A percentile compares a stretch with the other conserved stretches of the same genome.
Conservation (phyloP, 441 rosid species). For the Erodium chrysanthum region DNA sequence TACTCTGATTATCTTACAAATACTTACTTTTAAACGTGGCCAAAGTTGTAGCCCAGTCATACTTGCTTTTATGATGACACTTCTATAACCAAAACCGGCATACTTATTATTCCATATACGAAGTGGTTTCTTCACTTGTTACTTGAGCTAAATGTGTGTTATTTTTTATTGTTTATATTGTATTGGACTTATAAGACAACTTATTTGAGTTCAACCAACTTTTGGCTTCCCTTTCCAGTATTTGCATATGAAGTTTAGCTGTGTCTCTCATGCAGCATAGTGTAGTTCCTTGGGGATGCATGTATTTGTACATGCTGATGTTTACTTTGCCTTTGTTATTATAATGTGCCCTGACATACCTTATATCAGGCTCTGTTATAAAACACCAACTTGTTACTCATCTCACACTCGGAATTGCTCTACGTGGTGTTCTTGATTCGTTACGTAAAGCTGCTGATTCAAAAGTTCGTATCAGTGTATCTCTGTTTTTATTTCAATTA, state of each 20-base stretch:
- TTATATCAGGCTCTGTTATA: conserved; percentile 30
- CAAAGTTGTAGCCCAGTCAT: not conserved
- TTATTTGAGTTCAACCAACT: not conserved
- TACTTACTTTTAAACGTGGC: not conserved
- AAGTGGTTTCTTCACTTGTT: not conserved
- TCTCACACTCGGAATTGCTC: conserved; percentile 82
- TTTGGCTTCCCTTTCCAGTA: not conserved
- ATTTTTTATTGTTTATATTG: not conserved
- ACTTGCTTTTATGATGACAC: not conserved
- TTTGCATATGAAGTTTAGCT: not conserved
- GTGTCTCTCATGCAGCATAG: conserved; percentile 6
- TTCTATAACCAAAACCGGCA: not conserved
- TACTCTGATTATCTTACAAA: not conserved
- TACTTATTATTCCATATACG: not conserved
- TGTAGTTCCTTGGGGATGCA: not conserved
- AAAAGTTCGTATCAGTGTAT: conserved; percentile 41
- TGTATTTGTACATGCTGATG: not conserved
- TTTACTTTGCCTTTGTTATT: not conserved
- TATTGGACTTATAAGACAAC: not conserved
- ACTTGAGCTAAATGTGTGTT: not conserved
- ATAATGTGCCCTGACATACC: not conserved
- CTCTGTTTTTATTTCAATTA: not conserved
- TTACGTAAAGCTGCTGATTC: conserved; percentile 97
- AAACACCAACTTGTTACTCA: conserved; percentile 96
- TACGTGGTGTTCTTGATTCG: conserved; percentile 93